Conservation (phyloP, 1,284 basidiomycete genomes). For the Ganoderma lucidum region DNA sequence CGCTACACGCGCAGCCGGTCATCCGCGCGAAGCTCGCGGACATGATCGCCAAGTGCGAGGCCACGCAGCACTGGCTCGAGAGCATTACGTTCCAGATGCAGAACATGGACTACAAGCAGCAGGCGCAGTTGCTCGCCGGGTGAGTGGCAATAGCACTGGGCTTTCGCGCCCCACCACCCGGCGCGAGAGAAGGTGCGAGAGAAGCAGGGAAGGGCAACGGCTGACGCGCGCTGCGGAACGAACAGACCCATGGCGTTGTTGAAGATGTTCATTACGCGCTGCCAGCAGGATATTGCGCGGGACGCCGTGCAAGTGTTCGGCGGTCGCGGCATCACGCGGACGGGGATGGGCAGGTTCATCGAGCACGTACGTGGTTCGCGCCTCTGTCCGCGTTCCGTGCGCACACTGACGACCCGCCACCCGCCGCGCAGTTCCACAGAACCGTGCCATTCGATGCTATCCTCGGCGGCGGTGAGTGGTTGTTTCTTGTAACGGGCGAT, state of each 20-base stretch:
- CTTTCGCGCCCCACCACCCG: neutral
- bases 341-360: slow-evolving; percentile 62
- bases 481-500: neutral
- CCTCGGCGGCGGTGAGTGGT: slow-evolving; percentile 64
- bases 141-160: slow-evolving; percentile 23
- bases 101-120: slow-evolving; percentile 72
- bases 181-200: neutral
- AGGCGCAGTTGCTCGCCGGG: slow-evolving; percentile 52
- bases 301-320: slow-evolving; percentile 65
- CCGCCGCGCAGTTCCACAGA: slow-evolving; percentile 61
- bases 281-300: slow-evolving; percentile 43
- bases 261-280: slow-evolving; percentile 43
- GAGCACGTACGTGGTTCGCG: slow-evolving; percentile 59
- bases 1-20: slow-evolving; percentile 83
- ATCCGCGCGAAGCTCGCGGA: slow-evolving; percentile 85
- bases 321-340: slow-evolving; percentile 59
- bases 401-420: slow-evolving; percentile 22
- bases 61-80: slow-evolving; percentile 89
- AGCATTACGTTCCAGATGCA: slow-evolving; percentile 92
- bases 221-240: neutral
- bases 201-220: neutral
- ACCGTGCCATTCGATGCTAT: slow-evolving; percentile 73
- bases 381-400: slow-evolving; percentile 13
- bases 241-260: slow-evolving; percentile 40
- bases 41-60: slow-evolving; percentile 88